phyloP scores from a whole-genome alignment of 768 basidiomycete species.

The Leccinum incarnatum region DNA sequence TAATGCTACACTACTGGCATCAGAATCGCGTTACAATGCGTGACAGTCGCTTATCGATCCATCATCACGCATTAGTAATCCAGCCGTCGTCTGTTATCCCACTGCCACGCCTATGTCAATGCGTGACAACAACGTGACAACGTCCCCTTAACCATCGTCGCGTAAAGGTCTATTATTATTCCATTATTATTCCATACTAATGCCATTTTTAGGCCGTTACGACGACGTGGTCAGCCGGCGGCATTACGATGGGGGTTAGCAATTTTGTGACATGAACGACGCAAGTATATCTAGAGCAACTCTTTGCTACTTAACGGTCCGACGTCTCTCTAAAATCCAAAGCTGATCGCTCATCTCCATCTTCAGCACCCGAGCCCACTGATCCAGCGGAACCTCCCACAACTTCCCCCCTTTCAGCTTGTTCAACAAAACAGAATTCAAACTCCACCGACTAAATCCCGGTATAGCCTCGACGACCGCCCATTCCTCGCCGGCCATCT shows the following conservation, averaged over 20 bases:
- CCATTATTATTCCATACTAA: background rate
- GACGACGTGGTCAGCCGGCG: no score
- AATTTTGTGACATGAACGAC: background rate
- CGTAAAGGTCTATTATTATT: background rate
- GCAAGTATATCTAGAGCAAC: no score
- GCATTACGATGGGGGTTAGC: background rate
- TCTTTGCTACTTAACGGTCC: background rate
- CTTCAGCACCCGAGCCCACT: constrained; percentile 30
- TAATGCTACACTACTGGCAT: no score
- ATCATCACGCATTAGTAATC: no score
- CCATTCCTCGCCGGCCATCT: constrained; percentile 38
- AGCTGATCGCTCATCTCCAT: constrained; percentile 42
- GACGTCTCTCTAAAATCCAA: constrained; percentile 47
- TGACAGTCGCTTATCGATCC: no score
- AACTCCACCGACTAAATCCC: constrained; percentile 44
- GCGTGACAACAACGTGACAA: no score
- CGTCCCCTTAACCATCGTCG: no score
- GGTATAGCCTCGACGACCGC: constrained; percentile 39
- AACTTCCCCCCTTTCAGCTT: constrained; percentile 20
- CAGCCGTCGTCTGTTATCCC: no score
- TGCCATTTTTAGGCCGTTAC: background rate
- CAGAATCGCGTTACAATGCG: no score
- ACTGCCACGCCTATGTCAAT: no score
- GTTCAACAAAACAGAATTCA: constrained; percentile 16
- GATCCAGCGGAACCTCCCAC: constrained; percentile 23